phyloP scores from a whole-genome alignment of 2,329 filamentous ascomycete genomes.

The Microdochium trichocladiopsis region DNA sequence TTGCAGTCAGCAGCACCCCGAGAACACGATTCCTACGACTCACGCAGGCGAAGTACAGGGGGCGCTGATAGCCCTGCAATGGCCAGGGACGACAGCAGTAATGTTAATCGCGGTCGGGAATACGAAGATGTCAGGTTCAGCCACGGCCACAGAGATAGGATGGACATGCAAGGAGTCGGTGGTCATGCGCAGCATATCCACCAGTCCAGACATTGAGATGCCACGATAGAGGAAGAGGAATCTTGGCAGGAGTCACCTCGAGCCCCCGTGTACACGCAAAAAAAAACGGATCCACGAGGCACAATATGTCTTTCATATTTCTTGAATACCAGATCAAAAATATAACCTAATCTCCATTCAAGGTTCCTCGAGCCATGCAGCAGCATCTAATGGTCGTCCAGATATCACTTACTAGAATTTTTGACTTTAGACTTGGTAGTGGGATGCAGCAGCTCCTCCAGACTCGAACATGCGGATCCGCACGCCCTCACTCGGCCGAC shows the following conservation, averaged over 20 bases:
- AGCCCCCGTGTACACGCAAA: too few relatives aligned
- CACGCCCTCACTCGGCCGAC: conserved; percentile 33
- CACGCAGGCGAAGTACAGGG: background rate
- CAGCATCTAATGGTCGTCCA: too few relatives aligned
- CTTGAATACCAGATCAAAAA: too few relatives aligned
- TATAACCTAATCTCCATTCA: too few relatives aligned
- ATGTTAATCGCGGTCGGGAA: background rate
- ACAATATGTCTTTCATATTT: too few relatives aligned
- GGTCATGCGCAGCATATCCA: background rate
- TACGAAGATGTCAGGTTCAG: background rate
- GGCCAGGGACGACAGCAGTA: background rate
- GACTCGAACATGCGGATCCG: conserved; percentile 29
- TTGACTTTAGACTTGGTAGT: too few relatives aligned
- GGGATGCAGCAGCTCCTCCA: background rate
- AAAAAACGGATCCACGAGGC: too few relatives aligned
- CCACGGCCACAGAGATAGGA: background rate
- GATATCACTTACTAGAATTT: too few relatives aligned
- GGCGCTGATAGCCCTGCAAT: background rate
- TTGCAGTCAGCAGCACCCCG: background rate
- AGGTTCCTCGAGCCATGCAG: too few relatives aligned
- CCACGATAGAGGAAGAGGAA: too few relatives aligned
- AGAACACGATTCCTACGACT: background rate
- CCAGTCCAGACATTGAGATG: too few relatives aligned
- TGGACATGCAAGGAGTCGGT: background rate
- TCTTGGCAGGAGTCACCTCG: too few relatives aligned